Base-by-base conservation (phyloP, 1,284 basidiomycete species). In the Leccinum pachyderme region DNA sequence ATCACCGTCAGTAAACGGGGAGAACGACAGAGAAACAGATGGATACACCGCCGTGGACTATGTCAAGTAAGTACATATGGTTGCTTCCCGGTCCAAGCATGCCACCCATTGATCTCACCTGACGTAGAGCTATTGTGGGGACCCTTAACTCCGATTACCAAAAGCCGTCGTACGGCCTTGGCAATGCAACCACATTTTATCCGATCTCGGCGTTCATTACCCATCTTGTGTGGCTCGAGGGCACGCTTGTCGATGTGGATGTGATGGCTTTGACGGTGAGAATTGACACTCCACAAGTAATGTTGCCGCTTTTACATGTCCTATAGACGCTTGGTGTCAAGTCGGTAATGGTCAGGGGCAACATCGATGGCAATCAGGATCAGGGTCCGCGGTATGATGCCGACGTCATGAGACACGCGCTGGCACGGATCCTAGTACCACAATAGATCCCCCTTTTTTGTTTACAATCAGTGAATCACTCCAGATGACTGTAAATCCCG, bases 1-100 rank as follows among this genome's bases (percentile, higher is more conserved):
- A 57, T 45, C 47, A 25, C 51, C 18, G 11, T 6, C 59, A 95
- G 93, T 99, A 54, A 99, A 98, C 69, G 80, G 86, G 13, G 81
- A 79, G 57, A 95, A 95, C 62, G 96, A 99, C 69, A 81, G 96
- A 55, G 96, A 99, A 71, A 98, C 95, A 0, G 79, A 83, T 8
- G 90, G 84, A 1, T 96, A 96, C 71, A 82, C 80, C 2, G 95
- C 93, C 0, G 75, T 83, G 12, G 93, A 97, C 70, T 97, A 96
- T 67, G 82, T 97, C 59, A 75, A 75, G 88, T 92, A 61, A 63
- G 61, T 46, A 39, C 74, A 44, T 41, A n/a, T 7, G 64, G 18
- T 39, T 45, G 33, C 51, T 47, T 28, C 27, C 48, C 45, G 41
- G 18, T 47, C 31, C 37, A 41, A 37, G 48, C 43, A 55, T 47